Conservation (phyloP, 176 grass and related monocot species). For the Hsuehochloa calcarea region DNA sequence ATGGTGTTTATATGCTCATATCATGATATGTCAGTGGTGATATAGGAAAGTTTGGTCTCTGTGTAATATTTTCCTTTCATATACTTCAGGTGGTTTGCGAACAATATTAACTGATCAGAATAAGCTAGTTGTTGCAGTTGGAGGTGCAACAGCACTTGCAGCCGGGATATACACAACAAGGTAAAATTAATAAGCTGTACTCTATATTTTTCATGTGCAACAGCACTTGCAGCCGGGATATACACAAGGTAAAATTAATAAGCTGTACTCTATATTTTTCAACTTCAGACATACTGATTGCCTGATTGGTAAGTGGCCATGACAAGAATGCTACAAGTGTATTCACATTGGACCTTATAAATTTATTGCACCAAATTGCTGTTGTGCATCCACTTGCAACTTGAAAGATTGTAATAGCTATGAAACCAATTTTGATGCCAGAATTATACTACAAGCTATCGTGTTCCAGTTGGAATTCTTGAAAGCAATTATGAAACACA, state of each 20-base stretch:
- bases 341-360: background rate
- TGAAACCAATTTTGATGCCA: background rate
- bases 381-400: background rate
- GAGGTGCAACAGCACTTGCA: slow-evolving; percentile 83
- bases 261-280: background rate
- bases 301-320: background rate
- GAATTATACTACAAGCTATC: slow-evolving; percentile 10
- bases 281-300: background rate
- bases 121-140: slow-evolving; percentile 85
- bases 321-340: background rate
- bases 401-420: background rate
- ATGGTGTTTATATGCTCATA: slow-evolving; percentile 28
- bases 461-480: background rate
- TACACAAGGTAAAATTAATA: slow-evolving; percentile 72
- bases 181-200: slow-evolving; percentile 40
- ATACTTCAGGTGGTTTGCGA: slow-evolving; percentile 65
- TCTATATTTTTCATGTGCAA: no score
- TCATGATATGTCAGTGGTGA: slow-evolving; percentile 7
- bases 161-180: slow-evolving; percentile 82
- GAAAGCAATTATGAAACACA: background rate
- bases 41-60: background rate
- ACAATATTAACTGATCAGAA: slow-evolving; percentile 95
- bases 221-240: slow-evolving; percentile 82
- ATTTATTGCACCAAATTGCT: slow-evolving; percentile 20
- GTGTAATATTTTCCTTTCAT: slow-evolving; percentile 15